Percentiles rank a stretch among this genome's conserved stretches.
Evolutionary conservation across 257 asterid species (phyloP).

Genomic region (Salvia rosmarinus): DNA sequence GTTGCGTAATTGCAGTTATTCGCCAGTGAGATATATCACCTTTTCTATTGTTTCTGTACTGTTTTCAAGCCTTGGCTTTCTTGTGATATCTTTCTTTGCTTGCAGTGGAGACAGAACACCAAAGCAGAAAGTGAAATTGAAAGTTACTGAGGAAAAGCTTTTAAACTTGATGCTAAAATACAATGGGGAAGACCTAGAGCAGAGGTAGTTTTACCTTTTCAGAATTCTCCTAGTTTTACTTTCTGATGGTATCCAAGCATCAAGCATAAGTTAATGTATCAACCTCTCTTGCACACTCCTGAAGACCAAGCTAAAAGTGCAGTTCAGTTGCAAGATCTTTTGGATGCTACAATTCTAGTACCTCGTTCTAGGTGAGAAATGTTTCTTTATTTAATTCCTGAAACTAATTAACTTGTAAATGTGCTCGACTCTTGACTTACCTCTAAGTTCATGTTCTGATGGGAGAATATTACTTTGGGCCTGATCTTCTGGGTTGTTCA

Average conservation of each 20-base stretch:
- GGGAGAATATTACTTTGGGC: neutral
- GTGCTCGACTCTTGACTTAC: slow-evolving; percentile 14
- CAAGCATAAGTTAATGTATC: slow-evolving; percentile 17
- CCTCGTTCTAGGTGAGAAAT: slow-evolving; percentile 78
- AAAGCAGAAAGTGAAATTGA: slow-evolving; percentile 97
- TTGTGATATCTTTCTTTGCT: slow-evolving; percentile 36
- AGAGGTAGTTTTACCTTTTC: slow-evolving; percentile 57
- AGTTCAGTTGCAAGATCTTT: slow-evolving; percentile 95
- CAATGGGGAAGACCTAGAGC: slow-evolving; percentile 96
- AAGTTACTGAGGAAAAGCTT: slow-evolving; percentile 95
- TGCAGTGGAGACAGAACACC: slow-evolving; percentile 99
- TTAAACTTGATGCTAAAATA: slow-evolving; percentile 94
- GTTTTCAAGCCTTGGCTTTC: slow-evolving; percentile 29
- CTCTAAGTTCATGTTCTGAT: slow-evolving; percentile 19
- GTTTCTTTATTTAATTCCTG: slow-evolving; percentile 23
- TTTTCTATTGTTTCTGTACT: neutral
- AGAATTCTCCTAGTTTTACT: slow-evolving; percentile 19
- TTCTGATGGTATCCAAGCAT: slow-evolving; percentile 12
- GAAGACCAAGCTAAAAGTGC: slow-evolving; percentile 99
- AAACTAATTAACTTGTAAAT: slow-evolving; percentile 22
- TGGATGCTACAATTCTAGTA: slow-evolving; percentile 92
- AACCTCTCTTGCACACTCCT: slow-evolving; percentile 33
- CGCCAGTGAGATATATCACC: slow-evolving; percentile 75
- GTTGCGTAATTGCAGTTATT: slow-evolving; percentile 85
- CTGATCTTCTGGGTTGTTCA: slow-evolving; percentile 22